Evolutionary conservation across 2,329 filamentous ascomycete species (phyloP).

Genomic region (Monascus ruber): DNA sequence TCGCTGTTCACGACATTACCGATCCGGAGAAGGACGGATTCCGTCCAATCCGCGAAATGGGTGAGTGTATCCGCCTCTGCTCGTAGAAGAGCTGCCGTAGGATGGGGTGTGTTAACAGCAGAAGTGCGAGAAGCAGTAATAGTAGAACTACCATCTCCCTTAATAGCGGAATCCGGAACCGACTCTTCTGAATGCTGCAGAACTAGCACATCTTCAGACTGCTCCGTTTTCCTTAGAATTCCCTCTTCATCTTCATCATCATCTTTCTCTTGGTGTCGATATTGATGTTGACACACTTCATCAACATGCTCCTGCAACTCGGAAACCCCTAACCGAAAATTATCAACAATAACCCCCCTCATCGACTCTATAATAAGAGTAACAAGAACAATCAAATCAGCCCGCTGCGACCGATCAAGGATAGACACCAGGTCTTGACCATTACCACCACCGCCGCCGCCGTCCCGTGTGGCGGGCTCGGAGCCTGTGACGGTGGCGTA

Average conservation of each 20-base stretch:
- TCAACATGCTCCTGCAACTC: neutral
- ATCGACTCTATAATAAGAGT: slow-evolving; percentile 29
- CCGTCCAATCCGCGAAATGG: slow-evolving; percentile 73
- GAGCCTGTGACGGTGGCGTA: neutral
- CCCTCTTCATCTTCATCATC: neutral
- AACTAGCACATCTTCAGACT: neutral
- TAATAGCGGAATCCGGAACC: neutral
- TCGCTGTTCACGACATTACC: slow-evolving; percentile 53
- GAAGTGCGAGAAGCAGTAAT: neutral
- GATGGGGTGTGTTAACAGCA: neutral
- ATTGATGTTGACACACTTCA: neutral
- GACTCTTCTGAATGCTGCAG: neutral
- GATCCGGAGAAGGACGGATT: slow-evolving; percentile 56
- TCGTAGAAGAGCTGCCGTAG: slow-evolving; percentile 30
- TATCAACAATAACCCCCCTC: slow-evolving; percentile 26
- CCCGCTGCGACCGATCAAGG: slow-evolving; percentile 30
- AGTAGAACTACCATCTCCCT: neutral
- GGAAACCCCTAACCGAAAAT: slow-evolving; percentile 20
- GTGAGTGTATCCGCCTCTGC: slow-evolving; percentile 48
- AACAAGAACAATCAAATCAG: slow-evolving; percentile 31
- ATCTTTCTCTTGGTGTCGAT: neutral
- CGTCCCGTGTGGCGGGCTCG: neutral
- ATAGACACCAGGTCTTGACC: slow-evolving; percentile 33
- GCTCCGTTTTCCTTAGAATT: neutral
- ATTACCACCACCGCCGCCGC: slow-evolving; percentile 5